These are phyloP conservation scores for Hanseniaspora jakobsenii DNA, from an alignment of 805 yeast genomes.

Conservation along the genomic window DNA sequence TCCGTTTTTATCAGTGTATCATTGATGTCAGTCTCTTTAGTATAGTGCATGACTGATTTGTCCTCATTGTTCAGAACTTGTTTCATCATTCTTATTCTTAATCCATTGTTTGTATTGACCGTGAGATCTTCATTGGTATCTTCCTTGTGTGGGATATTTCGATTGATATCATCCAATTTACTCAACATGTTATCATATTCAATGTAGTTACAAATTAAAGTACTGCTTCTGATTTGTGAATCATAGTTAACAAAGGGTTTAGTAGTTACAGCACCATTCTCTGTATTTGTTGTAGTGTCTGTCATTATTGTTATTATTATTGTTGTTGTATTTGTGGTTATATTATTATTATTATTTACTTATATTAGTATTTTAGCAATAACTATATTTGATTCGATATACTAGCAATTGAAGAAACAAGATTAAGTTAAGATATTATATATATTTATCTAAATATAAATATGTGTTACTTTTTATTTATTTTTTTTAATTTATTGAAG, in stretches of 20 bases:
- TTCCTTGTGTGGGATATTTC: not conserved
- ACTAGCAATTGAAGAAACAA: too few species aligned
- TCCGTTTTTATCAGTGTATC: too few species aligned
- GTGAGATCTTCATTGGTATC: not conserved
- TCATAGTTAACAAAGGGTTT: constrained; percentile 3
- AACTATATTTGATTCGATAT: too few species aligned
- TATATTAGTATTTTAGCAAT: too few species aligned
- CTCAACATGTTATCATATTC: constrained; percentile 5
- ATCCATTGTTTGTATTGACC: not conserved
- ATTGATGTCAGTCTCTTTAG: too few species aligned
- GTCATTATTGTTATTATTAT: too few species aligned
- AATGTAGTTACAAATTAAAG: constrained; percentile 4
- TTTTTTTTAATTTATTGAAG: too few species aligned
- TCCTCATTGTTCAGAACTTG: constrained; percentile 10
- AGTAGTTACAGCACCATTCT: not conserved
- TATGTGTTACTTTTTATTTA: not conserved
- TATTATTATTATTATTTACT: too few species aligned
- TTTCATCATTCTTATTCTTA: constrained; percentile 2
- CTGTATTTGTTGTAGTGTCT: not conserved
- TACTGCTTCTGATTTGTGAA: constrained; percentile 10
- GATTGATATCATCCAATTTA: not conserved
- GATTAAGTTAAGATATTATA: too few species aligned
- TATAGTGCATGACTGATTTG: not conserved
- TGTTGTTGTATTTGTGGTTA: too few species aligned
- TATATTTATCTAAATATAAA: not conserved